A percentile compares a stretch with the other conserved stretches of the same genome.
phyloP scores from a whole-genome alignment of 2,329 filamentous ascomycete species.

The Parafenestella ontariensis region DNA sequence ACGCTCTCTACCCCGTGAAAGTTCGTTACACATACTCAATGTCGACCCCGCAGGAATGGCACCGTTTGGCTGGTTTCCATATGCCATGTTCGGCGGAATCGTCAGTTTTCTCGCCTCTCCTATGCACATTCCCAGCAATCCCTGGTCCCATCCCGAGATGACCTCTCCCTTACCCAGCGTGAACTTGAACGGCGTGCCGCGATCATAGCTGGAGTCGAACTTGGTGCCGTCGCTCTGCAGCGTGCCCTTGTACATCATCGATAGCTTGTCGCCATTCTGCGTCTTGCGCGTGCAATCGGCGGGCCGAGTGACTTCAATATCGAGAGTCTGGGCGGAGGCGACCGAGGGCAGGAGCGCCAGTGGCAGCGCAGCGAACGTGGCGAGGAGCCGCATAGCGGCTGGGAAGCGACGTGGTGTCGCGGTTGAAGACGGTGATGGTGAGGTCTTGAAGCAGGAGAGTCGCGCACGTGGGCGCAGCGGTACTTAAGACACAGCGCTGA shows the following conservation, averaged over 20 bases:
- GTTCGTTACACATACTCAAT: slow-evolving; percentile 63
- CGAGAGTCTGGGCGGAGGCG: slow-evolving; percentile 37
- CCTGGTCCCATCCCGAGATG: slow-evolving; percentile 94
- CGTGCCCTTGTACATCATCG: slow-evolving; percentile 59
- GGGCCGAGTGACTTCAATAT: slow-evolving; percentile 52
- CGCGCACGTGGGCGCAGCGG: slow-evolving; percentile 4
- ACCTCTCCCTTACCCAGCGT: slow-evolving; percentile 80
- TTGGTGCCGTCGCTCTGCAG: slow-evolving; percentile 68
- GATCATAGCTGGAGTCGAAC: slow-evolving; percentile 86
- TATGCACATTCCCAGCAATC: slow-evolving; percentile 91
- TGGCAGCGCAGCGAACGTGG: slow-evolving; percentile 28
- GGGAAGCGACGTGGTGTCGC: slow-evolving; percentile 1
- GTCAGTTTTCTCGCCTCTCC: slow-evolving; percentile 89
- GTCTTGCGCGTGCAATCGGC: slow-evolving; percentile 55
- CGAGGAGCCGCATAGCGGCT: slow-evolving; percentile 40
- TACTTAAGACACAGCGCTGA: slow-evolving; percentile 10
- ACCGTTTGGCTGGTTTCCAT: slow-evolving; percentile 77
- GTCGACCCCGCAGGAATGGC: slow-evolving; percentile 81
- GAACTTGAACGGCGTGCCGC: slow-evolving; percentile 78
- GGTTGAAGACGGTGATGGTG: background rate
- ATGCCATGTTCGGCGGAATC: slow-evolving; percentile 85
- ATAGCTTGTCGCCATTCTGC: slow-evolving; percentile 54
- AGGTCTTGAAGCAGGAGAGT: slow-evolving; percentile 7
- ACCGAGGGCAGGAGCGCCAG: slow-evolving; percentile 30
- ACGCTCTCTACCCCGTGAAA: slow-evolving; percentile 2